A percentile compares a stretch with the other conserved stretches of the same genome.
Conservation (phyloP, 352 stramenopile species). For the Phytophthora sp. region DNA sequence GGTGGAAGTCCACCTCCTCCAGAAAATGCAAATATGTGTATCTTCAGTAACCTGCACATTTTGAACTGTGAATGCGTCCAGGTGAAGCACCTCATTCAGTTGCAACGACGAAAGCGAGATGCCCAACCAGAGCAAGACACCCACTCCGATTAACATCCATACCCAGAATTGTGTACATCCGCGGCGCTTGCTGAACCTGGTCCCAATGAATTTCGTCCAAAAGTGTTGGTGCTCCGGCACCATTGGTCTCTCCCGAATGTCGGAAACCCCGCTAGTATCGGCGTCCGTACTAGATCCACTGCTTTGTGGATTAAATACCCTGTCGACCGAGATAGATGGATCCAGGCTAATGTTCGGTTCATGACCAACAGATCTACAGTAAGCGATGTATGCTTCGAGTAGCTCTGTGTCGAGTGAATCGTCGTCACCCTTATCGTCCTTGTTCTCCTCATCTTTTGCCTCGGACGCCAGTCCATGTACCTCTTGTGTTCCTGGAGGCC, state of each 20-base stretch:
- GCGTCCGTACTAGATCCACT: neutral
- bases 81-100: constrained; percentile 64
- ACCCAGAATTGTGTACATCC: constrained; percentile 37
- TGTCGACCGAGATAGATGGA: constrained; percentile 39
- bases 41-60: constrained; percentile 57
- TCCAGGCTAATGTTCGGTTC: constrained; percentile 81
- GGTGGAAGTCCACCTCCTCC: constrained; percentile 62
- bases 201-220: constrained; percentile 57
- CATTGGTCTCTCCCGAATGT: constrained; percentile 19
- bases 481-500: neutral
- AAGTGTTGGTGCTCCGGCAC: constrained; percentile 41
- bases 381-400: constrained; percentile 93
- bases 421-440: constrained; percentile 35
- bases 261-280: neutral
- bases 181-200: constrained; percentile 36
- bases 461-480: too few species aligned
- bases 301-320: neutral
- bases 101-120: constrained; percentile 39
- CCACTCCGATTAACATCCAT: constrained; percentile 41
- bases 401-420: constrained; percentile 79
- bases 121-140: constrained; percentile 30
- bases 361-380: constrained; percentile 88
- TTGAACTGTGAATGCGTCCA: constrained; percentile 61
- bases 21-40: constrained; percentile 61
- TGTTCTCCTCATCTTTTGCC: neutral